phyloP scores from a whole-genome alignment of 208 protist species.

The Acanthamoeba quina region DNA sequence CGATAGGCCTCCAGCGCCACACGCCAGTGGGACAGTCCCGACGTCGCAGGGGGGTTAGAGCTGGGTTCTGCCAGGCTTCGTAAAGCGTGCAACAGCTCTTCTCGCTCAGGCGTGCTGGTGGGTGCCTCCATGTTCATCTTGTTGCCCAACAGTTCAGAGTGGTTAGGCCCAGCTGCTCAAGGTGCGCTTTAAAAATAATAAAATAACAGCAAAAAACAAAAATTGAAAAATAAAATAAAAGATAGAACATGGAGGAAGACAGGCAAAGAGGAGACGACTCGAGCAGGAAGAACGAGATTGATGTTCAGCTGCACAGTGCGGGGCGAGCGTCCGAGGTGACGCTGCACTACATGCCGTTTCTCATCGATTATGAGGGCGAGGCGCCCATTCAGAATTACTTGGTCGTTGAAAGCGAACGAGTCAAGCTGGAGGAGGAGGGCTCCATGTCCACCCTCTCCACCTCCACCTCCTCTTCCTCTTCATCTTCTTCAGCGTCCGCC shows the following conservation, averaged over 20 bases:
- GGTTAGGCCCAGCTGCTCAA: no score
- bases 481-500: not conserved
- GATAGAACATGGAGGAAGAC: not conserved
- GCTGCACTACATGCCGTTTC: constrained; percentile 25
- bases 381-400: constrained; percentile 21
- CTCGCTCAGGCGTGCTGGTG: no score
- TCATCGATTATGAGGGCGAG: constrained; percentile 35
- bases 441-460: not conserved
- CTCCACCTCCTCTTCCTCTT: not conserved
- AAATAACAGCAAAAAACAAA: no score
- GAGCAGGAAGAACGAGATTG: not conserved
- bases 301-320: not conserved
- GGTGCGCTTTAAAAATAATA: not conserved
- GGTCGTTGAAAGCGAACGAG: not conserved
- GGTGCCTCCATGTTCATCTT: no score
- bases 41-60: no score
- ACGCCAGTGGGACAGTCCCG: no score
- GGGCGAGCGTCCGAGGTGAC: not conserved
- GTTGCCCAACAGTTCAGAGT: no score
- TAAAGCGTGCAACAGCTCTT: no score
- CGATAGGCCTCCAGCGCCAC: no score
- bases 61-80: no score
- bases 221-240: not conserved
- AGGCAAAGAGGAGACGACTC: not conserved
- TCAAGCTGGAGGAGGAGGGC: not conserved